Evolutionary conservation across 1,139 yeast genomes (phyloP).

Genomic region (Lodderomyces metapsilosis): DNA sequence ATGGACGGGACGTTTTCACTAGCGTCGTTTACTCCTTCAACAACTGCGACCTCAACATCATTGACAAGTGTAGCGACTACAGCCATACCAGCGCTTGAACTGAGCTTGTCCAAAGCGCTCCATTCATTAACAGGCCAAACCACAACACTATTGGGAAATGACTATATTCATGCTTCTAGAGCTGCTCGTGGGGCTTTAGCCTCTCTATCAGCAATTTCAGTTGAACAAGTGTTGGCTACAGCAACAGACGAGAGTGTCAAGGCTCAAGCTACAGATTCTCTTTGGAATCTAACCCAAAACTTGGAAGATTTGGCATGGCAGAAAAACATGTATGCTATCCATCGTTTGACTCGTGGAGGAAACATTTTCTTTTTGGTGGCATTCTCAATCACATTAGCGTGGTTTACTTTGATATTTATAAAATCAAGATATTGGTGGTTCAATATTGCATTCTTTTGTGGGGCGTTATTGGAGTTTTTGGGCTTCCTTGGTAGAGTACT

Average conservation of each 20-base stretch:
- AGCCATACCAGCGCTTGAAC: conserved; percentile 18
- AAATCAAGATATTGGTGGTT: conserved; percentile 73
- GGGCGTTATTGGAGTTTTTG: conserved; percentile 59
- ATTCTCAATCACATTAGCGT: conserved; percentile 21
- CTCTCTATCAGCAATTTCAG: conserved; percentile 31
- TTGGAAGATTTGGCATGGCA: conserved; percentile 23
- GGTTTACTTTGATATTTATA: conserved; percentile 22
- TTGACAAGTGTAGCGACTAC: conserved; percentile 17
- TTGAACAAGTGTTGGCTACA: conserved; percentile 36
- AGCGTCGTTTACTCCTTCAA: conserved; percentile 14
- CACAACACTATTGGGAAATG: conserved; percentile 15
- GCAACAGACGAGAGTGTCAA: conserved; percentile 31
- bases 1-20: not conserved
- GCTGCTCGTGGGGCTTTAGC: conserved; percentile 32
- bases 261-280: conserved; percentile 30
- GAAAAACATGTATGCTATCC: conserved; percentile 36
- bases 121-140: conserved; percentile 17
- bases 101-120: conserved; percentile 13
- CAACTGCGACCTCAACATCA: conserved; percentile 13
- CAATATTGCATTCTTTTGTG: conserved; percentile 58
- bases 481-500: conserved; percentile 68
- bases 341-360: conserved; percentile 20
- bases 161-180: conserved; percentile 21
- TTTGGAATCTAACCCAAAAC: conserved; percentile 31
- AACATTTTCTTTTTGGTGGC: conserved; percentile 24